Conservation (phyloP, 345 rosid genomes). For the Melaleuca alternifolia region DNA sequence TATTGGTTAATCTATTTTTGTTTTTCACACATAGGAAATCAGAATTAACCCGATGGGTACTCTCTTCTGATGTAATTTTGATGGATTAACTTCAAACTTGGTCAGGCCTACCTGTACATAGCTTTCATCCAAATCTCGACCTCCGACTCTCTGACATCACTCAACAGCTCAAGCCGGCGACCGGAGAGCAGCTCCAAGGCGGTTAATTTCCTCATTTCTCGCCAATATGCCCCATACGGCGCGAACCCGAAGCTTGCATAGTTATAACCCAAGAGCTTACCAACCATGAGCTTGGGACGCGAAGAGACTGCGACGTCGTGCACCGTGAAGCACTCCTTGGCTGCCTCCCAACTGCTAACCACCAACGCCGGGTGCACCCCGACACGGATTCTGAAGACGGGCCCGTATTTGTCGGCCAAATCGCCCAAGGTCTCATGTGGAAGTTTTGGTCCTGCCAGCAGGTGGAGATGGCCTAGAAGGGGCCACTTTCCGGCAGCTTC, state of each 20-base stretch:
- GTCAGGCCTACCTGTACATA: background rate
- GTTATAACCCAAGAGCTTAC: slow-evolving; percentile 10
- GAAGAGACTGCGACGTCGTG: slow-evolving; percentile 12
- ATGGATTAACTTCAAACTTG: background rate
- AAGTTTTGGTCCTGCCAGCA: slow-evolving; percentile 14
- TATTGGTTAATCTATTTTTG: background rate
- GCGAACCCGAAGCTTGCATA: slow-evolving; percentile 12
- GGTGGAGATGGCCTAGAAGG: slow-evolving; percentile 29
- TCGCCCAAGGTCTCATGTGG: slow-evolving; percentile 12
- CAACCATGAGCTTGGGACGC: slow-evolving; percentile 13
- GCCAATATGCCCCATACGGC: slow-evolving; percentile 26
- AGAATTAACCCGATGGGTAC: background rate
- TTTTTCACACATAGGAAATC: background rate
- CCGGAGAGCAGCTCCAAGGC: slow-evolving; percentile 21
- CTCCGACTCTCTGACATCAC: slow-evolving; percentile 9
- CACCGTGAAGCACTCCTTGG: slow-evolving; percentile 22
- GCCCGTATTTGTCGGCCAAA: slow-evolving; percentile 23
- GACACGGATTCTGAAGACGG: slow-evolving; percentile 20
- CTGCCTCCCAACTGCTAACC: slow-evolving; percentile 11
- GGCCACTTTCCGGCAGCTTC: slow-evolving; percentile 20
- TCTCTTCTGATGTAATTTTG: background rate
- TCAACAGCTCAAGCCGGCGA: slow-evolving; percentile 12
- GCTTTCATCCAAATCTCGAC: background rate
- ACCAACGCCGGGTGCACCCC: slow-evolving; percentile 20
- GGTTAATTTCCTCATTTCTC: slow-evolving; percentile 13